Evolutionary conservation across 441 rosid species (phyloP), one percentile per base, ranked within the genome.

Genomic region (Adansonia gregorii): DNA sequence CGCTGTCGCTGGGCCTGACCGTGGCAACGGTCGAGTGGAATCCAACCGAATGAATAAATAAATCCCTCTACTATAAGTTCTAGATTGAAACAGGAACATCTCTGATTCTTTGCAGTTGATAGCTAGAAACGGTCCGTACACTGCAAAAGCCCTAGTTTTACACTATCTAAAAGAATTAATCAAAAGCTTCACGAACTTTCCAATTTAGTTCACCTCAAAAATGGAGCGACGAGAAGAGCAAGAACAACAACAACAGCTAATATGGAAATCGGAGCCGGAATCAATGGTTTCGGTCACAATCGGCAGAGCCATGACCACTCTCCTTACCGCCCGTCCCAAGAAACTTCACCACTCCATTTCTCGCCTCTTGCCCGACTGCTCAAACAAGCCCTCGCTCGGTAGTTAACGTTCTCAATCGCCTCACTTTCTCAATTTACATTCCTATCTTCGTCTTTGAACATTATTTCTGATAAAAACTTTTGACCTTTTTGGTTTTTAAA

Each of bases 301-400:
- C 12, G 98, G 96, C 27, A 80, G 95, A 82, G 89, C 87, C 27
- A 84, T 92, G 85, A 77, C 78, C 39, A 82, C 92, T 67, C 85
- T 95, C n/a, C 94, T 95, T 77, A 49, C 86, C 0, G 82, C 98
- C 77, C 94, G 93, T 78, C 80, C 97, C 76, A 92, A 78, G 76
- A 92, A 92, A 86, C 92, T 95, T 75, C 88, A 65, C n/a, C 87
- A 86, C 64, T 83, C 90, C 82, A 73, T 89, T 61, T 82, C 88
- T 64, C 86, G 88, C 67, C 81, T 90, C 54, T 79, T 90, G 81
- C 82, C 82, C 15, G 83, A 84, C 74, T 72, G 22, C 75, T 83
- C 80, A 68, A 82, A 76, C 76, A 84, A 78, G 15, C 83, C 88
- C 67, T 79, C 89, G 0, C 84, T 87, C 2, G 97, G 94, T 89